phyloP scores from a whole-genome alignment of 208 protist genomes.

The Blechomonas ayalai region DNA sequence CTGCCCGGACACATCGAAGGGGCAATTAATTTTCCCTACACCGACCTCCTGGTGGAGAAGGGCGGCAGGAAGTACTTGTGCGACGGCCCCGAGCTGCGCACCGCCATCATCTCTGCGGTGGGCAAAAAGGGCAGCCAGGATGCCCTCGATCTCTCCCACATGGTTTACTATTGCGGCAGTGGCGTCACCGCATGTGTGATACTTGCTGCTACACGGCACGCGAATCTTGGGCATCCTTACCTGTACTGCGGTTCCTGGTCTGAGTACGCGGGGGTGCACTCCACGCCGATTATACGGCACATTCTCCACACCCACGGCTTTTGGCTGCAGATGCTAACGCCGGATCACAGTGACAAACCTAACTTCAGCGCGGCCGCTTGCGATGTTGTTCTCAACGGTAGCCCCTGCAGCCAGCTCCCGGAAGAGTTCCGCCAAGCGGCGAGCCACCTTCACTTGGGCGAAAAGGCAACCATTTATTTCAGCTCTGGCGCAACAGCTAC shows the following conservation, averaged over 20 bases:
- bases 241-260: conserved; percentile 84
- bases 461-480: conserved; percentile 45
- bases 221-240: conserved; percentile 54
- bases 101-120: conserved; percentile 27
- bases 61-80: conserved; percentile 20
- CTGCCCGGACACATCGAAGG: conserved; percentile 72
- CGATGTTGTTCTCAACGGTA: conserved; percentile 30
- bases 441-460: conserved; percentile 50
- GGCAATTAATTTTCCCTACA: conserved; percentile 52
- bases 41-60: conserved; percentile 11
- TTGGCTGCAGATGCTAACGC: conserved; percentile 33
- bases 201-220: conserved; percentile 48
- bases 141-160: conserved; percentile 27
- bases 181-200: conserved; percentile 74
- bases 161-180: conserved; percentile 78
- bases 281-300: conserved; percentile 29
- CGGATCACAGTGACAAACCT: conserved; percentile 22
- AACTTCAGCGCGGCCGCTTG: conserved; percentile 12
- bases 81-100: conserved; percentile 32
- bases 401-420: conserved; percentile 8
- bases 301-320: conserved; percentile 43
- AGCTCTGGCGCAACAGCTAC: conserved; percentile 24
- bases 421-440: conserved; percentile 22
- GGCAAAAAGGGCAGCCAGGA: conserved; percentile 8
- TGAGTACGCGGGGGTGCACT: conserved; percentile 50